These are phyloP conservation scores for Castanea mollissima DNA, from an alignment of 306 rosid species.

Conservation along the genomic window DNA sequence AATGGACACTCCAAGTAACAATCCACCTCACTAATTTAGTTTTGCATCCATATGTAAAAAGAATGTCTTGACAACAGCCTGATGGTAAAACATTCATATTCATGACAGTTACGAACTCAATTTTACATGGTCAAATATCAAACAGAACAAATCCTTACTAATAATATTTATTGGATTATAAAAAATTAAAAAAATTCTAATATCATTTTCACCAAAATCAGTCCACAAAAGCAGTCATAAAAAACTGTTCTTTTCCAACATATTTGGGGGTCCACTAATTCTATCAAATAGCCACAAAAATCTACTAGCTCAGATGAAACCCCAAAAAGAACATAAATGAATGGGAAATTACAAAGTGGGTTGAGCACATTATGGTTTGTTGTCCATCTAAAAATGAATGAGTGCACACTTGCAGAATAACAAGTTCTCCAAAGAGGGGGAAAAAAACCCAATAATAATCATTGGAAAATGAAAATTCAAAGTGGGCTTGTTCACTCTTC, in stretches of 20 bases:
- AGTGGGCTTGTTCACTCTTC: constrained; percentile 66
- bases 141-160: background rate
- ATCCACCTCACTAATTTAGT: background rate
- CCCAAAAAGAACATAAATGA: background rate
- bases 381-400: background rate
- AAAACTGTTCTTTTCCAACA: background rate
- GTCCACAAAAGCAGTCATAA: background rate
- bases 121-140: background rate
- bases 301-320: background rate
- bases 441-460: background rate
- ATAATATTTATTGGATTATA: background rate
- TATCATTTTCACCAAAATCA: background rate
- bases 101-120: background rate
- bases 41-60: background rate
- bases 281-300: background rate
- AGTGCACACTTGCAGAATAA: background rate
- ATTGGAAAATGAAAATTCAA: background rate
- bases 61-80: background rate
- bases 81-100: background rate
- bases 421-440: background rate
- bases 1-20: background rate
- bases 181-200: background rate
- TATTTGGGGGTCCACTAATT: background rate
- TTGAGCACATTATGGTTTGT: background rate
- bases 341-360: background rate